Percentiles rank a stretch among this genome's conserved stretches.
These are phyloP conservation scores for Lactuca sativa DNA, from an alignment of 129 eudicot genomes.

Conservation along the genomic window DNA sequence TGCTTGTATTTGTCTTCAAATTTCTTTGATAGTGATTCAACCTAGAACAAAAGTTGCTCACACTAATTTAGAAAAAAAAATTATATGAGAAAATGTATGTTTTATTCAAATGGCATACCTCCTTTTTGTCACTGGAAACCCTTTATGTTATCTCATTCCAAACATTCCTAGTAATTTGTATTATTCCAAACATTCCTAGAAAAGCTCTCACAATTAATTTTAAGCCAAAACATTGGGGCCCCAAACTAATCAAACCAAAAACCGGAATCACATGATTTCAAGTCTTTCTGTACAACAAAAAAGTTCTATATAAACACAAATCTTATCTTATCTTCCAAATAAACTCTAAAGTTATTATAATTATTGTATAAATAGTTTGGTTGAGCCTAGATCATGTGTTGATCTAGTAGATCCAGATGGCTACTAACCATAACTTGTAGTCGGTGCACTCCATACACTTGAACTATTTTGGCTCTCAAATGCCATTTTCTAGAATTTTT, in stretches of 20 bases:
- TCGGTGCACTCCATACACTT: constrained; percentile 58
- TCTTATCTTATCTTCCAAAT: too few species aligned
- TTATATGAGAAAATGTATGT: not conserved
- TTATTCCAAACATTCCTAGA: not conserved
- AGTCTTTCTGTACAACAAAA: constrained; percentile 17
- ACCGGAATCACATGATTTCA: constrained; percentile 1
- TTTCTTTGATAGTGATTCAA: constrained; percentile 71
- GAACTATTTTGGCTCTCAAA: constrained; percentile 53
- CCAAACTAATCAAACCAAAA: too few species aligned
- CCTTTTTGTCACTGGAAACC: constrained; percentile 66
- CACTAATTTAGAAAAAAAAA: not conserved
- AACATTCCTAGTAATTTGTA: too few species aligned
- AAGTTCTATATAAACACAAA: constrained; percentile 23
- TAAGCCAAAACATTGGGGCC: constrained; percentile 16
- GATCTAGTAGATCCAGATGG: constrained; percentile 80
- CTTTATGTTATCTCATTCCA: constrained; percentile 80
- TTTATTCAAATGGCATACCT: constrained; percentile 44
- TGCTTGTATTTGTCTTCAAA: constrained; percentile 89
- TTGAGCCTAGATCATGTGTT: constrained; percentile 36
- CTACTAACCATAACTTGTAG: constrained; percentile 54
- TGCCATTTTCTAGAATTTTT: constrained; percentile 69
- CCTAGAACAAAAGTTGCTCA: constrained; percentile 28
- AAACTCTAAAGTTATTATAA: too few species aligned
- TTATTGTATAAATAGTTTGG: too few species aligned
- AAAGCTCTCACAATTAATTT: constrained; percentile 2